Evolutionary conservation across 2,329 filamentous ascomycete species (phyloP), one percentile per base, ranked within the genome.

Genomic region (Moelleriella libera): DNA sequence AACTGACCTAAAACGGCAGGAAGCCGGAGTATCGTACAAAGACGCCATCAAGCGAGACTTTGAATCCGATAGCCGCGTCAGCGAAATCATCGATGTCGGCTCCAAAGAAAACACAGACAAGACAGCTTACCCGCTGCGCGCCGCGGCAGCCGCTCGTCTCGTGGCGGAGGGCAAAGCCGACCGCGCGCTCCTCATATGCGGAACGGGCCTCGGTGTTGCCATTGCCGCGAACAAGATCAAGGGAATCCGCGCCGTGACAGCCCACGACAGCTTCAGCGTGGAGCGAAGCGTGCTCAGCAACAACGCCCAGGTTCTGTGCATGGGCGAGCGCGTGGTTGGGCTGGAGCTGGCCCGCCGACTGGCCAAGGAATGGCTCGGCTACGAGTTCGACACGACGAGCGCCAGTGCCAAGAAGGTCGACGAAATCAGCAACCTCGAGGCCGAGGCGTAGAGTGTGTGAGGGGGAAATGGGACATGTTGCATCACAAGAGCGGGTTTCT

Each of bases 181-280:
- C 65, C 82, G 87, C 47, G 87, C 85, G 0, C 71, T 94, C 39
- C 68, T 88, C 41, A 86, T 94, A 68, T 94, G 87, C 67, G 87
- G 88, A 2, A 94, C 88, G 0, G 88, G 88, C 0, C 75, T 94
- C 6, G 88, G 88, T 21, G 88, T 94, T 6, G 87, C 88, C 56
- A 94, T 94, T 60, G 70, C 78, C n/a, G 88, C 88, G 54, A 94
- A 94, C 73, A 94, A 94, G 65, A 80, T 94, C 53, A 82, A 80
- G 48, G 87, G 87, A 5, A 79, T 94, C 51, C 73, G 87, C 29
- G 88, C 88, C n/a, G 88, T 94, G 14, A 94, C 87, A 5, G 88
- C 88, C 1, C 88, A 94, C 63, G 88, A 94, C 61, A 82, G 80
- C 54, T 94, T 89, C 70, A 82, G 76, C 48, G 85, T 94, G 5